Evolutionary conservation across 2,329 filamentous ascomycete genomes (phyloP).

Genomic region (Aspergillus brasiliensis): DNA sequence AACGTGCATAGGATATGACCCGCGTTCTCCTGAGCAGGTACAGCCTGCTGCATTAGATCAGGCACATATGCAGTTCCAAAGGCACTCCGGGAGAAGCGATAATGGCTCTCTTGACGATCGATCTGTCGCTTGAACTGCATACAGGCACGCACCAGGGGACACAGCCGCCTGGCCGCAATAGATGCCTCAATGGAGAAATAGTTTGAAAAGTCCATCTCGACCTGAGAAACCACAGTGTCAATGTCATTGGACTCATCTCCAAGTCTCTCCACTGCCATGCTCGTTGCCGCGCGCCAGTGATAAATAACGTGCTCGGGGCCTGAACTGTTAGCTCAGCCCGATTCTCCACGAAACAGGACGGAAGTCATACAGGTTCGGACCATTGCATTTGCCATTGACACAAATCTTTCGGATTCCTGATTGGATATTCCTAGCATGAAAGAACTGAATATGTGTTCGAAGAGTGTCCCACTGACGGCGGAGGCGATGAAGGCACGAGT

Average conservation of each 20-base stretch:
- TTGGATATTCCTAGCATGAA: not conserved
- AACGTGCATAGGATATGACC: conserved; percentile 11
- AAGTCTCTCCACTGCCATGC: conserved; percentile 10
- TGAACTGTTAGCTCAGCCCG: conserved; percentile 1
- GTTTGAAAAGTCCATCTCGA: not conserved
- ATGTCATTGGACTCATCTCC: not conserved
- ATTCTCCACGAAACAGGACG: not conserved
- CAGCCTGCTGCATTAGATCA: conserved; percentile 10
- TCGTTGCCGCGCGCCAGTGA: conserved; percentile 26
- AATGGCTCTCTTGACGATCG: conserved; percentile 21
- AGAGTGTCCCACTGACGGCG: not conserved
- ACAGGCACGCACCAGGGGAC: conserved; percentile 13
- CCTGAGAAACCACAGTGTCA: not conserved
- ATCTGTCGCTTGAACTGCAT: conserved; percentile 21
- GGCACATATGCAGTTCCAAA: not conserved
- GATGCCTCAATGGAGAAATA: not conserved
- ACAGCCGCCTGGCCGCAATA: conserved; percentile 2
- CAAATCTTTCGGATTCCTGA: not conserved
- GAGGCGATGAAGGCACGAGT: not conserved
- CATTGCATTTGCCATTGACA: not conserved
- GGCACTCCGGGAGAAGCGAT: conserved; percentile 16
- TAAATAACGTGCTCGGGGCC: conserved; percentile 13
- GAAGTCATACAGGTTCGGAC: conserved; percentile 11
- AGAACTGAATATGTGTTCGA: not conserved
- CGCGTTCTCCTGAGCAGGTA: not conserved